Percentiles rank a stretch among this genome's conserved stretches.
Evolutionary conservation across 768 basidiomycete species (phyloP).

Genomic region (Hygrocybe punicea): DNA sequence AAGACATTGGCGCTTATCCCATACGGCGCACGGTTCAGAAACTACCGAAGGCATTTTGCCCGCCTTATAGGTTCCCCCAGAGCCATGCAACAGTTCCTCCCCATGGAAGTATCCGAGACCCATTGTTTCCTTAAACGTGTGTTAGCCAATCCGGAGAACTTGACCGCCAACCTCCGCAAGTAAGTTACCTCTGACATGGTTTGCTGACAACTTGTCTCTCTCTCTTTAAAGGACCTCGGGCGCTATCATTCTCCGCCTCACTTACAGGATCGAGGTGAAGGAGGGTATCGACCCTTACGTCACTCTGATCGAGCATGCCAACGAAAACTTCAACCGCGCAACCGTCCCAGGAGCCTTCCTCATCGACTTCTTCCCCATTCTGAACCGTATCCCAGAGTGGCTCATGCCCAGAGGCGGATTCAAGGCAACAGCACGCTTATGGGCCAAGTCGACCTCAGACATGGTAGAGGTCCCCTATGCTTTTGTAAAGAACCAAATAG

Average conservation of each 20-base stretch:
- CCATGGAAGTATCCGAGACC: conserved; percentile 45
- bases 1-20: conserved; percentile 53
- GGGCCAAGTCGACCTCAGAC: conserved; percentile 50
- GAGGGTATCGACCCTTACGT: conserved; percentile 51
- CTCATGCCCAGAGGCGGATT: conserved; percentile 57
- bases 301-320: conserved; percentile 49
- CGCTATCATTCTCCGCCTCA: conserved; percentile 49
- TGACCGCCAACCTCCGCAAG: conserved; percentile 47
- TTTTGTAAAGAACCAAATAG: conserved; percentile 62
- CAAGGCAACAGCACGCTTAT: conserved; percentile 48
- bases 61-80: conserved; percentile 45
- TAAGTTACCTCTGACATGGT: too few relatives aligned
- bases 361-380: conserved; percentile 50
- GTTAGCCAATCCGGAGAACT: conserved; percentile 45
- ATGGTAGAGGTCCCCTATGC: conserved; percentile 55
- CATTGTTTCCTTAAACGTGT: conserved; percentile 47
- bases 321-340: conserved; percentile 51
- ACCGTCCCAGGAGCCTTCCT: conserved; percentile 51
- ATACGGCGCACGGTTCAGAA: conserved; percentile 55
- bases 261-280: conserved; percentile 52
- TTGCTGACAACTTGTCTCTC: not conserved
- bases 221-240: conserved; percentile 43
- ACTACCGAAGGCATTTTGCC: conserved; percentile 51
- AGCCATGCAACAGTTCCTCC: conserved; percentile 42
- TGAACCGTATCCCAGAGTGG: conserved; percentile 54